Evolutionary conservation across 1,139 yeast species (phyloP).

Genomic region (Sugiyamaella pinicola): DNA sequence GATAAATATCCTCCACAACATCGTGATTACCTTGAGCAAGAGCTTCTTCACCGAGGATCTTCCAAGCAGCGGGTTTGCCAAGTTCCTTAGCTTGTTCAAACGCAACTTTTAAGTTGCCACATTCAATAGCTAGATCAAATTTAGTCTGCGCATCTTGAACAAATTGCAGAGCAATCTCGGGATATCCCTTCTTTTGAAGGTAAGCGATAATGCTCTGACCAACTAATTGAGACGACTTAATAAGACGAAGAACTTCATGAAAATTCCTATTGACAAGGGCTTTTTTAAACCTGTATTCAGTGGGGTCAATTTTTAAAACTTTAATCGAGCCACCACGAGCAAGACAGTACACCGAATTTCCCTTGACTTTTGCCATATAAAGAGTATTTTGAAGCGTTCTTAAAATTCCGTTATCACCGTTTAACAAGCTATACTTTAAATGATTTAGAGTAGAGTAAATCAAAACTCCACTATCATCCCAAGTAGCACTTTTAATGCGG

Average conservation of each 20-base stretch:
- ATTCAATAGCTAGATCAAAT: conserved; percentile 92
- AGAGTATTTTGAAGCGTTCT: conserved; percentile 91
- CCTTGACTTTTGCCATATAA: conserved; percentile 74
- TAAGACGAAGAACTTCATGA: conserved; percentile 87
- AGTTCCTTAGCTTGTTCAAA: conserved; percentile 81
- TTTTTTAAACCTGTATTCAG: conserved; percentile 94
- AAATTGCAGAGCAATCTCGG: conserved; percentile 85
- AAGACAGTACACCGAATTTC: conserved; percentile 73
- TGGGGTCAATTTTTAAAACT: conserved; percentile 80
- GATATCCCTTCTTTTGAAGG: conserved; percentile 92
- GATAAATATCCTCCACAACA: conserved; percentile 84
- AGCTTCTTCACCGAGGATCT: conserved; percentile 82
- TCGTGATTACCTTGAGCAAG: conserved; percentile 85
- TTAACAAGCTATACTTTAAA: conserved; percentile 86
- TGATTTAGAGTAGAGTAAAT: conserved; percentile 94
- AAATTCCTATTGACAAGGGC: conserved; percentile 89
- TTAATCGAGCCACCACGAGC: conserved; percentile 86
- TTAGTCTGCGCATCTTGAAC: conserved; percentile 96
- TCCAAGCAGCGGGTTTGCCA: conserved; percentile 73
- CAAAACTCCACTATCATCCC: conserved; percentile 94
- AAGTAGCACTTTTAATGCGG: conserved; percentile 94
- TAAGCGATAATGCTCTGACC: conserved; percentile 97
- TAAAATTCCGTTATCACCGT: conserved; percentile 93
- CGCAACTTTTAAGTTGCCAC: conserved; percentile 88
- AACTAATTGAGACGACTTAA: conserved; percentile 84